These are phyloP conservation scores for Cornus controversa DNA, from an alignment of 148 eudicot genomes.

Conservation along the genomic window DNA sequence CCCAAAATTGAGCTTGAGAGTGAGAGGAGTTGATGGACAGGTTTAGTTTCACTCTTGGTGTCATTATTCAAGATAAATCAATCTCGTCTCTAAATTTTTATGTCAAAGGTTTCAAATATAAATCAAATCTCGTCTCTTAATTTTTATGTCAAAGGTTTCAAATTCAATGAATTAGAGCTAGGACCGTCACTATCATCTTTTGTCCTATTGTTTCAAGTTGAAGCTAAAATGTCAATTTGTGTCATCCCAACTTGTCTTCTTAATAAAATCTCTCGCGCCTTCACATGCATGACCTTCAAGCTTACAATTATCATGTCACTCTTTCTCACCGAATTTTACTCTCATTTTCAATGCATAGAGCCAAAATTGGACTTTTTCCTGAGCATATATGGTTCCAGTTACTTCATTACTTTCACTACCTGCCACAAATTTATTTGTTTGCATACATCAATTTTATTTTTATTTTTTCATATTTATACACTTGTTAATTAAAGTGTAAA, in stretches of 20 bases:
- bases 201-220: slow-evolving; percentile 4
- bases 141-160: not conserved
- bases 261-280: not conserved
- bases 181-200: not conserved
- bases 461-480: too few relatives aligned
- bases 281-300: not conserved
- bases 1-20: too few relatives aligned
- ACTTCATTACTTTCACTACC: too few relatives aligned
- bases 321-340: not conserved
- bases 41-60: too few relatives aligned
- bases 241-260: not conserved
- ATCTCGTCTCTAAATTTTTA: too few relatives aligned
- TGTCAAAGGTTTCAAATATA: slow-evolving; percentile 1
- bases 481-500: too few relatives aligned
- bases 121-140: too few relatives aligned
- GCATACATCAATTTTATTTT: too few relatives aligned
- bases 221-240: not conserved
- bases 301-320: not conserved
- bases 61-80: too few relatives aligned
- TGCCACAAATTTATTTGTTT: not conserved
- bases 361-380: not conserved
- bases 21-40: too few relatives aligned
- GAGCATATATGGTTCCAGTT: too few relatives aligned
- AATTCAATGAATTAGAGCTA: slow-evolving; percentile 10
- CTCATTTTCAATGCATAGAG: not conserved